Percentiles rank a stretch among this genome's conserved stretches.
Evolutionary conservation across 495 filamentous ascomycete genomes (phyloP).

Genomic region (Aspergillus taichungensis): DNA sequence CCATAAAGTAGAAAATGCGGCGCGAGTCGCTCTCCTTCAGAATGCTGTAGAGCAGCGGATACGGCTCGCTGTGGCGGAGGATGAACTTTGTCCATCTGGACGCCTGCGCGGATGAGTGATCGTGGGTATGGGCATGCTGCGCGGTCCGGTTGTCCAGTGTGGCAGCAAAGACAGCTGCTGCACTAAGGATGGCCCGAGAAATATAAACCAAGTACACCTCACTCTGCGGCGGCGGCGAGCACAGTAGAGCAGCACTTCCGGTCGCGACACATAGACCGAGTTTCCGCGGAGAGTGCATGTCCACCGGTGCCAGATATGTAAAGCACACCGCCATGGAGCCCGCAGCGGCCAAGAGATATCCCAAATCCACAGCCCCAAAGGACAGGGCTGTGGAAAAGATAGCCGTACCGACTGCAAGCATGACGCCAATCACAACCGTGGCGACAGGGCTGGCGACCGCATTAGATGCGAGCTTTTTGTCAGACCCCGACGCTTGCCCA

Average conservation of each 20-base stretch:
- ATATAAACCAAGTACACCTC: conserved; percentile 22
- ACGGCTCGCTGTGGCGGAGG: conserved; percentile 53
- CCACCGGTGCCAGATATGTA: conserved; percentile 13
- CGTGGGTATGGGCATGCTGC: conserved; percentile 28
- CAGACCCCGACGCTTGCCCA: too few relatives aligned
- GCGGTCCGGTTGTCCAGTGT: conserved; percentile 28
- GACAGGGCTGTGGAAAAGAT: conserved; percentile 16
- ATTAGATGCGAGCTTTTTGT: conserved; percentile 3
- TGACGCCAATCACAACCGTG: conserved; percentile 19
- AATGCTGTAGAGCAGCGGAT: conserved; percentile 74
- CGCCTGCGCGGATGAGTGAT: conserved; percentile 24
- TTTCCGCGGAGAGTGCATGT: conserved; percentile 26
- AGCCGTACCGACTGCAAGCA: conserved; percentile 14
- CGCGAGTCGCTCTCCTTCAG: conserved; percentile 87
- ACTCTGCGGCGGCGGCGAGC: conserved; percentile 27
- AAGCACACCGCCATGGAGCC: conserved; percentile 25
- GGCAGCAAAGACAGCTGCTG: conserved; percentile 26
- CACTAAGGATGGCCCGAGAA: conserved; percentile 21
- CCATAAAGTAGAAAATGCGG: conserved; percentile 95
- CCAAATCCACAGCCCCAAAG: conserved; percentile 15
- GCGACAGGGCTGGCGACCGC: conserved; percentile 22
- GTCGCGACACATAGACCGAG: conserved; percentile 24
- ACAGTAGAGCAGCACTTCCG: conserved; percentile 24
- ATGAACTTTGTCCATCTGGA: conserved; percentile 59
- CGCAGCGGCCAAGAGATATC: conserved; percentile 17